These are phyloP conservation scores for Didymella keratinophila DNA, from an alignment of 2,329 filamentous ascomycete genomes.

Conservation along the genomic window DNA sequence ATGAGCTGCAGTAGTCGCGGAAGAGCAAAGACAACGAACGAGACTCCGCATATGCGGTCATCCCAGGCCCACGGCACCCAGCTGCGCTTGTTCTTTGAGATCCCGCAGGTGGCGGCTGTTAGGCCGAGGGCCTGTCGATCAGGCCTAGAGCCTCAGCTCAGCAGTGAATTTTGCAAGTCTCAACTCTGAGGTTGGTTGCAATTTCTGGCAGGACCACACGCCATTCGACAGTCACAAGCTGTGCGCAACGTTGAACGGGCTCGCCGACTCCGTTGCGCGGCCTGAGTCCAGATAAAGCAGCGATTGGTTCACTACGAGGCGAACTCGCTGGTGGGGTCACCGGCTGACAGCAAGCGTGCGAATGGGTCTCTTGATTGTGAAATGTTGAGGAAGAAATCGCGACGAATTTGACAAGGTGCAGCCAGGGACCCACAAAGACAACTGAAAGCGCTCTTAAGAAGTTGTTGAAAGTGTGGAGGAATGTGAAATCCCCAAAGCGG, in stretches of 20 bases:
- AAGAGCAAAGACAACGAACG: constrained; percentile 8
- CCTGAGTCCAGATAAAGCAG: constrained; percentile 6
- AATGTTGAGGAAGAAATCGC: constrained; percentile 17
- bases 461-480: constrained; percentile 3
- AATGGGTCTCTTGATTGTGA: constrained; percentile 1
- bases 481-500: constrained; percentile 3
- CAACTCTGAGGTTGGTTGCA: constrained; percentile 13
- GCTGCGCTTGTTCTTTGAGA: constrained; percentile 16
- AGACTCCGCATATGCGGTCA: constrained; percentile 15
- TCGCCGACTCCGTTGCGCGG: constrained; percentile 11
- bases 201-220: constrained; percentile 5
- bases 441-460: background rate
- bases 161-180: constrained; percentile 8
- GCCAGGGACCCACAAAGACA: constrained; percentile 3
- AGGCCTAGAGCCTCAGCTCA: constrained; percentile 20
- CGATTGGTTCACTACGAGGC: constrained; percentile 10
- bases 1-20: constrained; percentile 18
- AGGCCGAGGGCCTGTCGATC: constrained; percentile 17
- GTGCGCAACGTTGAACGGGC: constrained; percentile 12
- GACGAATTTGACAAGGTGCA: background rate
- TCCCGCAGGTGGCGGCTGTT: constrained; percentile 21
- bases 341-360: constrained; percentile 15
- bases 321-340: constrained; percentile 9
- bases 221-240: constrained; percentile 10
- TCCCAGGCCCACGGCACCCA: constrained; percentile 17